Evolutionary conservation across 108 stramenopile genomes (phyloP), one percentile per base, ranked within the genome.

Genomic region (Asterionellopsis glacialis): DNA sequence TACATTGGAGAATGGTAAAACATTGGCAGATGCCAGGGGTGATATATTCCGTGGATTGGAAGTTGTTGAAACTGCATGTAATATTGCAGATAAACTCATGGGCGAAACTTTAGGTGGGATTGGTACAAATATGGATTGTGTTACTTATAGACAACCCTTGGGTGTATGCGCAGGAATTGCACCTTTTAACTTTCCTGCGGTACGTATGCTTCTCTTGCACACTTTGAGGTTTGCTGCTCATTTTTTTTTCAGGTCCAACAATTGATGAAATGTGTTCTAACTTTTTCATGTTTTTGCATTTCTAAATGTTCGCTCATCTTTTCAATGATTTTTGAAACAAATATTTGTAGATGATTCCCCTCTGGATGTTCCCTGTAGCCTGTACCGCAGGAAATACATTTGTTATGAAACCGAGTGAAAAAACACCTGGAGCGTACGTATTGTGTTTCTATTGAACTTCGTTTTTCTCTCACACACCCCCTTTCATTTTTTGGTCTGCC

Each of bases 41-140:
- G 96, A 98, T 63, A 87, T 98, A 27, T 96, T 95, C 82, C 82
- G 96, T 15, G 97, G 96, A 24, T 65, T 96, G 51, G 97, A 98
- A 75, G 89, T 96, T 14, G 95, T 98, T 9, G 97, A 98, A 78
- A 67, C 81, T 15, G 72, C 82, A 45, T 61, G 78, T 73, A 48
- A 67, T 33, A 42, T 75, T 38, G 65, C 76, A 19, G 74, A 79
- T n/a, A 48, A 75, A 28, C 56, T 85, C 51, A 70, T 91, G 88
- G 97, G 97, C 14, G 96, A 98, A 59, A 80, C 93, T 9, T 62
- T 95, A 39, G 79, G 65, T 13, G 85, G 85, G 47, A 62, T 97
- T 28, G 67, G 88, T 9, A 54, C 49, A 44, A 90, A 81, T 47
- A 54, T 96, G 41, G 96, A 97, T 72, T 87, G 81, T 19, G 70